Percentiles rank a stretch among this genome's conserved stretches.
Conservation (phyloP, 2,329 filamentous ascomycete genomes). For the Ophiostoma triangulosporum region DNA sequence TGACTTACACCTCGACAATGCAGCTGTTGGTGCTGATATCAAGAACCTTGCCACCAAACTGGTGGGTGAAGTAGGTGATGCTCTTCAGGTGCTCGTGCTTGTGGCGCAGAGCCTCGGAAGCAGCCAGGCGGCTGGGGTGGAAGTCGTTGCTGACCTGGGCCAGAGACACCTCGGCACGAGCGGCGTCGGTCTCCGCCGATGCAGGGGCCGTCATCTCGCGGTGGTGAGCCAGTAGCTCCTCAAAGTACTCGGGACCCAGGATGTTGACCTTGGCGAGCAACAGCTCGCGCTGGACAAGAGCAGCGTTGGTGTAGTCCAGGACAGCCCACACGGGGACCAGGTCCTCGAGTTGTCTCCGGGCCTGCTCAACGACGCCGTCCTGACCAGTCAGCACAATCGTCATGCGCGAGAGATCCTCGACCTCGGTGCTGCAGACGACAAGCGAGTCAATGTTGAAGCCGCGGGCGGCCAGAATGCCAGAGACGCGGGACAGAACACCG, state of each 20-base stretch:
- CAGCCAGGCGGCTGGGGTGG: conserved; percentile 75
- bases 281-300: conserved; percentile 89
- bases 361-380: conserved; percentile 95
- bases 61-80: conserved; percentile 92
- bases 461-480: conserved; percentile 85
- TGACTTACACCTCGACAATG: conserved; percentile 84
- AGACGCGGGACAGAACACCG: conserved; percentile 89
- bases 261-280: conserved; percentile 95
- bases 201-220: conserved; percentile 58
- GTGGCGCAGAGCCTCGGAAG: conserved; percentile 80
- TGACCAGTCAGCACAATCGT: conserved; percentile 94
- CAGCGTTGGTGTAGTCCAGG: conserved; percentile 83
- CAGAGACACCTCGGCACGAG: conserved; percentile 26
- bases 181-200: conserved; percentile 21
- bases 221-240: conserved; percentile 91
- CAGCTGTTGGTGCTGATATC: conserved; percentile 98
- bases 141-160: conserved; percentile 51
- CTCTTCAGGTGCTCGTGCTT: conserved; percentile 96
- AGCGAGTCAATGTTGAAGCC: conserved; percentile 99
- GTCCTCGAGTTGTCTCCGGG: conserved; percentile 86
- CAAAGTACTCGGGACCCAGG: conserved; percentile 93
- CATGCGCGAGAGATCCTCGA: conserved; percentile 94
- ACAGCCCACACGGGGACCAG: conserved; percentile 97
- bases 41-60: conserved; percentile 93
- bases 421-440: conserved; percentile 95